phyloP scores from a whole-genome alignment of 1,284 basidiomycete species.

The Pholiota adiposa region DNA sequence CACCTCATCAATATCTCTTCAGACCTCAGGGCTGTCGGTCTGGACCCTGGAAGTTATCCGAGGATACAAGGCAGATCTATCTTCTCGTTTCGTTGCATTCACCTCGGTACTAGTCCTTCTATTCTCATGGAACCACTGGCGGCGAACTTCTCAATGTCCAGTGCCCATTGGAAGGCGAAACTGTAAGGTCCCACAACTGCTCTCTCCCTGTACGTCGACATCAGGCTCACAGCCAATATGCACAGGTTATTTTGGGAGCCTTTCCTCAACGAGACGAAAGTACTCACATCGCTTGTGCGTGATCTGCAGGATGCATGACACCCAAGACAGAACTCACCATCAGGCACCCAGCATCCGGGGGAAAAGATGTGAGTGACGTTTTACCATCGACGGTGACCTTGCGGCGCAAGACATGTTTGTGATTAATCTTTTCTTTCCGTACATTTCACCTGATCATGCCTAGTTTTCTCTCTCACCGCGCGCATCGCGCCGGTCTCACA shows the following conservation, averaged over 20 bases:
- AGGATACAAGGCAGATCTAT: not conserved
- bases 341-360: not conserved
- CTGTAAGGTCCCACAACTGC: not conserved
- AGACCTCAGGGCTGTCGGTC: not conserved
- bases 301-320: not conserved
- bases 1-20: not conserved
- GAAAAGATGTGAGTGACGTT: not conserved
- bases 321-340: not conserved
- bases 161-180: not conserved
- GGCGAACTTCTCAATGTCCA: not conserved
- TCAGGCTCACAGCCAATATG: not conserved
- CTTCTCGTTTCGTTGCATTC: not conserved
- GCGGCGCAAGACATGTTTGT: not conserved
- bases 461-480: conserved; percentile 3
- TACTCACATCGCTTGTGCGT: conserved; percentile 15
- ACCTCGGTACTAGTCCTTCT: not conserved
- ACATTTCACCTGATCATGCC: not conserved
- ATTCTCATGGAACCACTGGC: not conserved
- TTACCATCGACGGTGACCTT: not conserved
- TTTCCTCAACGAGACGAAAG: conserved; percentile 9
- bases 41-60: not conserved
- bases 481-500: not conserved
- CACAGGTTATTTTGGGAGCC: conserved; percentile 5
- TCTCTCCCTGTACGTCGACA: not conserved
- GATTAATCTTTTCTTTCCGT: not conserved